Conservation (phyloP, 371 early-diverging fungal species). For the Mucor mucedo region DNA sequence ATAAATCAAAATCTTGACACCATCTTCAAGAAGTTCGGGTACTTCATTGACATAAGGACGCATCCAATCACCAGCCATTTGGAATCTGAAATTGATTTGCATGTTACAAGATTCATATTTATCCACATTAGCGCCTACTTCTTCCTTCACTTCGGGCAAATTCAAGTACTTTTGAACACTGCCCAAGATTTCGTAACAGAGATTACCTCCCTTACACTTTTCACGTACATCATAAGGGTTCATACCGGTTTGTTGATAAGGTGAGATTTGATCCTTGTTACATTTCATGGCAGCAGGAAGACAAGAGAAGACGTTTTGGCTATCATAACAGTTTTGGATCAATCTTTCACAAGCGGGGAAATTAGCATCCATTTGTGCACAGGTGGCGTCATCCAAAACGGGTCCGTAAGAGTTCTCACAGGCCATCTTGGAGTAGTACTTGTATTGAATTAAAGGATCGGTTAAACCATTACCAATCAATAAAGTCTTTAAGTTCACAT, state of each 20-base stretch:
- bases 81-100: conserved; percentile 82
- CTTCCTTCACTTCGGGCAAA: conserved; percentile 75
- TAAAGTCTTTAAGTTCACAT: conserved; percentile 78
- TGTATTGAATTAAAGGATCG: conserved; percentile 89
- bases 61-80: conserved; percentile 88
- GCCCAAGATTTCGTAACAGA: conserved; percentile 85
- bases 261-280: conserved; percentile 71
- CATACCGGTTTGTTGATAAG: conserved; percentile 67
- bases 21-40: conserved; percentile 79
- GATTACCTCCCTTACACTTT: conserved; percentile 70
- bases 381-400: conserved; percentile 66
- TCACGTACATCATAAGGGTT: conserved; percentile 88
- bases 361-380: conserved; percentile 72
- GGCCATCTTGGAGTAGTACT: conserved; percentile 89
- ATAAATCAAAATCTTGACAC: conserved; percentile 84
- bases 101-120: conserved; percentile 83
- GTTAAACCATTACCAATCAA: conserved; percentile 93
- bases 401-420: conserved; percentile 80
- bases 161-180: conserved; percentile 84
- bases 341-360: conserved; percentile 80
- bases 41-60: conserved; percentile 79
- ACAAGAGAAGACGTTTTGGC: conserved; percentile 74
- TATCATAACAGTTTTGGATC: conserved; percentile 86
- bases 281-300: conserved; percentile 89
- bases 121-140: conserved; percentile 70